Conservation (phyloP, 2,329 filamentous ascomycete species). For the Claviceps sp. region DNA sequence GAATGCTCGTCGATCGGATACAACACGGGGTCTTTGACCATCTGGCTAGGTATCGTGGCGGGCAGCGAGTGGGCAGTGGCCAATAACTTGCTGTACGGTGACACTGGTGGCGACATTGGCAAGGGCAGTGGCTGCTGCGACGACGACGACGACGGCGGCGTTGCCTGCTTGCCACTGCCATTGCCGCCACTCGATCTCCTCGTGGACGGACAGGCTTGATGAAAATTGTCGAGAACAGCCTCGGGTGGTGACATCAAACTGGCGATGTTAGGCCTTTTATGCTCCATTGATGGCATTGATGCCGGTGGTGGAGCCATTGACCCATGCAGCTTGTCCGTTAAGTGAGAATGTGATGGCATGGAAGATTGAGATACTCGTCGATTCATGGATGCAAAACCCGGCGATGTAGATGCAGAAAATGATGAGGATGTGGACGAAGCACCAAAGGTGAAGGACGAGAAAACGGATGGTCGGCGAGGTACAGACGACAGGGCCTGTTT, state of each 20-base stretch:
- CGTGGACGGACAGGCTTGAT: constrained; percentile 11
- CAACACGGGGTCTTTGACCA: constrained; percentile 41
- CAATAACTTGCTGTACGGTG: constrained; percentile 29
- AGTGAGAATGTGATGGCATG: constrained; percentile 15
- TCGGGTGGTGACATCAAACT: constrained; percentile 52
- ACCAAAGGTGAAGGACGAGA: constrained; percentile 3
- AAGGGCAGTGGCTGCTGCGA: constrained; percentile 24
- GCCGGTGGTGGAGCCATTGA: constrained; percentile 18
- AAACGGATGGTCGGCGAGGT: constrained; percentile 9
- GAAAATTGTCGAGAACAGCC: constrained; percentile 39
- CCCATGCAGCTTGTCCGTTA: constrained; percentile 9
- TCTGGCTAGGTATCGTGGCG: constrained; percentile 15
- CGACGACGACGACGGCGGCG: constrained; percentile 15
- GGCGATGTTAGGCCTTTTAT: constrained; percentile 35
- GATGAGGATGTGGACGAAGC: constrained; percentile 7
- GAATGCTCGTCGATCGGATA: constrained; percentile 34
- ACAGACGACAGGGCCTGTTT: constrained; percentile 4
- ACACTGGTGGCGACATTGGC: constrained; percentile 45
- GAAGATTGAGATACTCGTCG: constrained; percentile 8
- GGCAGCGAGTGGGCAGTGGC: constrained; percentile 19
- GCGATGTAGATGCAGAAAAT: constrained; percentile 6
- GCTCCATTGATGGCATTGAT: constrained; percentile 8
- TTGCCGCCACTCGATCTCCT: constrained; percentile 7
- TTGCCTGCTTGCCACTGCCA: constrained; percentile 12
- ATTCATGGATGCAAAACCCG: constrained; percentile 7